Evolutionary conservation across 2,329 filamentous ascomycete species (phyloP).

Genomic region (Xylaria arbuscula): DNA sequence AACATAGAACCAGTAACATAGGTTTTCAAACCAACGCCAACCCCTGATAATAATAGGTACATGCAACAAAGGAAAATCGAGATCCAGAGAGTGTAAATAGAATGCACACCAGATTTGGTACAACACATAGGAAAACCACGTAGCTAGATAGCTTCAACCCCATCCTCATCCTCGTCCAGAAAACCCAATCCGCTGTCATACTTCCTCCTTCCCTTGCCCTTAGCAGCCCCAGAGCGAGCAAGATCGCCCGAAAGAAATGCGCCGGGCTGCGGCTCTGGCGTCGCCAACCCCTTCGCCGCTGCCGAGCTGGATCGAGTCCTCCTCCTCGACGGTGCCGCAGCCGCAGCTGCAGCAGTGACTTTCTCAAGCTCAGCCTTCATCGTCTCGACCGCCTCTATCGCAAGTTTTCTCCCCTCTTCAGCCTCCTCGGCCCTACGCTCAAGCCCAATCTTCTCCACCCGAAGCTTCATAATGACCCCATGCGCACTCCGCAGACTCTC

Average conservation of each 20-base stretch:
- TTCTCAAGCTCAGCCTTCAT: conserved; percentile 64
- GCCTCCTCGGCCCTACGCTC: conserved; percentile 50
- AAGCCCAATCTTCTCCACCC: conserved; percentile 59
- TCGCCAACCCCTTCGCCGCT: conserved; percentile 11
- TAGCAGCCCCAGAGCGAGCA: conserved; percentile 34
- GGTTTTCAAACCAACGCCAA: conserved; percentile 1
- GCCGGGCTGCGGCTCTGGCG: conserved; percentile 32
- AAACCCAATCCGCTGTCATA: conserved; percentile 68
- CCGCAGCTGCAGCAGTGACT: conserved; percentile 3
- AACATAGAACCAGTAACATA: neutral
- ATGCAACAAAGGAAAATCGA: conserved; percentile 31
- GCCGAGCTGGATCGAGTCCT: conserved; percentile 15
- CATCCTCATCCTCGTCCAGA: conserved; percentile 64
- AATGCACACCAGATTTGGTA: conserved; percentile 5
- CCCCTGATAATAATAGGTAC: conserved; percentile 8
- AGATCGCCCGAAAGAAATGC: conserved; percentile 24
- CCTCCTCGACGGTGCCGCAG: conserved; percentile 35
- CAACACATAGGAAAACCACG: conserved; percentile 36
- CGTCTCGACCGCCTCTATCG: conserved; percentile 58
- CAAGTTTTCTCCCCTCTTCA: conserved; percentile 54
- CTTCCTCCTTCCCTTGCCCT: conserved; percentile 59
- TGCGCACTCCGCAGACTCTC: conserved; percentile 59
- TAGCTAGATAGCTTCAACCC: conserved; percentile 36
- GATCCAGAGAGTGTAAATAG: conserved; percentile 2
- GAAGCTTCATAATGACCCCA: conserved; percentile 57